Evolutionary conservation across 495 filamentous ascomycete species (phyloP), one percentile per base, ranked within the genome.

Genomic region (Aspergillus ellipticus): DNA sequence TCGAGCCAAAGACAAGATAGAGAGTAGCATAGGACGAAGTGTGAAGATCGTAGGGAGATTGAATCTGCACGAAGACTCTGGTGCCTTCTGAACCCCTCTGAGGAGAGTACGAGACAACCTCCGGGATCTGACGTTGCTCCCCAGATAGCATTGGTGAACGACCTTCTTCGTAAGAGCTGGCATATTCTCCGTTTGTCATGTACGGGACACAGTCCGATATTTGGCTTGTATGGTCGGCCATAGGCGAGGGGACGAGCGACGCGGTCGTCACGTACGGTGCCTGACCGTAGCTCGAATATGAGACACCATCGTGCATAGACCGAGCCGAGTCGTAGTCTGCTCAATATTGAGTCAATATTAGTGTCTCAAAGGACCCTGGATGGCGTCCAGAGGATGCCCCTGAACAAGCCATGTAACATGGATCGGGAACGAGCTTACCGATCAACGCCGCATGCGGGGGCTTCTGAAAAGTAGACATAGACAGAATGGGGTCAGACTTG

Each of bases 1-100:
- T 81, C 6, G 82, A 78, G 8, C 89, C 93, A 66, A 97, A 96
- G 29, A 85, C 82, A 21, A 97, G 70, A 58, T 76, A 84, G 57
- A 89, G 81, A 37, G 73, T 76, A 1, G 81, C 76, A 20, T 77
- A 67, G 3, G 79, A 75, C 3, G 82, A 76, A 17, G 80, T 77
- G 60, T 87, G 76, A 17, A 85, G 70, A 58, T 96, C 90, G 67
- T 87, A 88, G 26, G 84, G 80, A 11, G 85, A 86, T 57, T 83
- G 82, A 43, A 96, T 82, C 66, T 88, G 84, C 49, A 96, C 80
- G 41, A 79, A 74, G 7, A 97, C 74, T 57, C 82, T 80, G 13
- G 86, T 87, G 49, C 89, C 89, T 65, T 81, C 78, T 3, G 75
- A 65, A 21, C 93, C 94, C 60, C 77, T 69, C 33, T 74, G 73